Evolutionary conservation across 371 early-diverging fungal genomes (phyloP), one percentile per base, ranked within the genome.

Genomic region (Apophysomyces sp.): DNA sequence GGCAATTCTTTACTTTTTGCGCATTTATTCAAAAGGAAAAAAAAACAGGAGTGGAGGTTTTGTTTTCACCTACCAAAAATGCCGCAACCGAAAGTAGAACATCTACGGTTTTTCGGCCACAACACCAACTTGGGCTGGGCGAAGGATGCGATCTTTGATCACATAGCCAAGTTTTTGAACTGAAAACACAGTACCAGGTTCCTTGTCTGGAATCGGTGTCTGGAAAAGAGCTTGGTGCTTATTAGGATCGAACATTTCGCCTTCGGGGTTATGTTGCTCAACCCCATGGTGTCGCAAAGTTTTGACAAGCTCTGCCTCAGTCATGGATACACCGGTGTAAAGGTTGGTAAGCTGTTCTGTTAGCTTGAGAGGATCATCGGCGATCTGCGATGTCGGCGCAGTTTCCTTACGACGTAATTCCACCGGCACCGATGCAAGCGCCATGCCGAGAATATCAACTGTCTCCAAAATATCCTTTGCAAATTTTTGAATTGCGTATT

Each of bases 91-190:
- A n/a, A n/a, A n/a, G n/a, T n/a, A n/a, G n/a, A n/a, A 34, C 13
- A 13, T 34, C 13, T 34, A 41, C 9, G 18, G 6, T 41, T 41
- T 21, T 51, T 78, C 74, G 30, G 77, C 63, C 29, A 93, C 93
- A 28, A 97, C 96, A 59, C 96, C 95, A 28, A 97, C 97, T 72
- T 96, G 92, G 26, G 96, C 94, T 24, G 95, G 91, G 61, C 97
- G 76, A 59, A 97, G 57, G 2, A 95, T 88, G 41, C 94, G 84
- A 51, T 89, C 93, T 62, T 93, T 87, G 55, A 97, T 68, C 65
- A 71, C 83, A 74, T 86, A 97, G 4, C 97, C 97, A 32, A 78
- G 69, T 81, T 95, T 97, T 65, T 88, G 84, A 9, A 94, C 94
- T 29, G 84, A 77, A 63, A 91, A 81, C 28, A 97, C 79, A 7